Evolutionary conservation across 306 rosid genomes (phyloP).

Genomic region (Glycine soja): DNA sequence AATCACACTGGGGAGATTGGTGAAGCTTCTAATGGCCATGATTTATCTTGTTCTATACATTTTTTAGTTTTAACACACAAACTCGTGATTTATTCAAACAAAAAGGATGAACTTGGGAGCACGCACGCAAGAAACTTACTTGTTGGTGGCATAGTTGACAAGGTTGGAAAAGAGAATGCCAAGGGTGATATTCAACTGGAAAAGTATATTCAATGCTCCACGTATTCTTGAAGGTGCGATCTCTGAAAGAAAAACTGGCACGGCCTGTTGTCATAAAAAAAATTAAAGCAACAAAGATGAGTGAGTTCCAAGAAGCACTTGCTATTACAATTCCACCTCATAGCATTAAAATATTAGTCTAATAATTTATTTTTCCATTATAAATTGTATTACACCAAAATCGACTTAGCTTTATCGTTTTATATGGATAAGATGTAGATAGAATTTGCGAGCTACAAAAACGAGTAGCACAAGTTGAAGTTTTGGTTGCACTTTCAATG

Average conservation of each 20-base stretch:
- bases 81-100: not conserved
- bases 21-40: not conserved
- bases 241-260: constrained; percentile 89
- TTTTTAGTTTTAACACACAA: not conserved
- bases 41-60: not conserved
- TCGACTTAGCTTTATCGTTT: constrained; percentile 19
- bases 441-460: not conserved
- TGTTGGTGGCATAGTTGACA: constrained; percentile 73
- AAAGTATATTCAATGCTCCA: constrained; percentile 84
- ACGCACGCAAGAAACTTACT: constrained; percentile 50
- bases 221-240: constrained; percentile 96
- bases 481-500: constrained; percentile 10
- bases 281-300: not conserved
- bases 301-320: constrained; percentile 16
- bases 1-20: too few species aligned
- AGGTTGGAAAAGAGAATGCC: constrained; percentile 91
- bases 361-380: not conserved
- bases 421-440: constrained; percentile 2
- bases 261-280: constrained; percentile 66
- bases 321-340: too few species aligned
- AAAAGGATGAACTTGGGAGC: not conserved
- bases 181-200: constrained; percentile 79
- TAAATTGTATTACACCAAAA: constrained; percentile 16
- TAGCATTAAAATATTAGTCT: not conserved
- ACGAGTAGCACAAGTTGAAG: not conserved